Base-by-base conservation (phyloP, 2,329 filamentous ascomycete species). In the Ceratocystis eucalypticola region DNA sequence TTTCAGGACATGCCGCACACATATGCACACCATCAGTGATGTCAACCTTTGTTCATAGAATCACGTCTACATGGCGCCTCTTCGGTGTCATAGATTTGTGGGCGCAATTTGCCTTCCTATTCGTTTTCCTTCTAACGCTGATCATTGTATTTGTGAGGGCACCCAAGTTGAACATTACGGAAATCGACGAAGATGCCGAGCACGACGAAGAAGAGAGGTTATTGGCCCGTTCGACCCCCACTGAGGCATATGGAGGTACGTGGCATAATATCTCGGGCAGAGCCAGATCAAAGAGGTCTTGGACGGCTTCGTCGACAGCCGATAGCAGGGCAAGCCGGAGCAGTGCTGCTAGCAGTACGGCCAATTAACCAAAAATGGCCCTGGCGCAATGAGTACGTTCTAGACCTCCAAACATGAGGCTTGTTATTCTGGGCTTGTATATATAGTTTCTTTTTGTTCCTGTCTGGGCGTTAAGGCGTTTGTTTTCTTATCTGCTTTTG, bases 1-100 rank as follows among this genome's bases (percentile, higher is more conserved):
- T 59, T 37, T 86, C 88, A 70, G 80, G 81, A n/a, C 80, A 82
- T n/a, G 88, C 91, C 2, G 84, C 84, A 70, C 82, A 86, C 68
- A 87, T 96, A 25, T 99, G 94, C 80, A 97, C 92, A 0, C 91
- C 94, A 0, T 93, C 88, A 25, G 86, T 96, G 46, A 88, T 92
- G 74, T 94, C 89, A 68, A 96, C 90, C 0, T 96, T 99, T 76
- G 80, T 99, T 70, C 96, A 97, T 76, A 86, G 92, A 57, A 84
- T 96, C 68, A 92, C 89, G 25, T 83, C 96, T 72, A 96, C 95
- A 74, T 99, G 94, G 82, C 92, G 94, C 5, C 91, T 96, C 74
- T 96, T 99, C 72, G 94, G 94, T 10, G 85, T 88, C 10, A 78
- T 97, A n/a, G 84, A 90, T 70, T 99, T 97, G 75, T 99, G 92